Evolutionary conservation across 257 asterid genomes (phyloP), one percentile per base, ranked within the genome.

Genomic region (Craterostigma plantagineum): DNA sequence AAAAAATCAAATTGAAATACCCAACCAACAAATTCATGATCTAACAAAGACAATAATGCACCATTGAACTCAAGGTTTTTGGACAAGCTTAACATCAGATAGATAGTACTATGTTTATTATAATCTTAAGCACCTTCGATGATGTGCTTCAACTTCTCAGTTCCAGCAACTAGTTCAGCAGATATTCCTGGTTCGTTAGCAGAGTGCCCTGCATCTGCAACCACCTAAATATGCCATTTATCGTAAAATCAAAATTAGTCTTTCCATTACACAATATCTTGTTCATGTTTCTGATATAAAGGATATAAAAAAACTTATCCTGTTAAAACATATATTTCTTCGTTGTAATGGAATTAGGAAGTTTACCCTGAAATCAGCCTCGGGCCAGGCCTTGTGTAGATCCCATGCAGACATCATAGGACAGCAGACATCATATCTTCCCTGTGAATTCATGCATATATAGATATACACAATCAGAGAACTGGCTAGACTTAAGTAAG

Each of bases 381-480:
- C 95, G 0, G 95, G 98, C 98, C 93, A 87, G 59, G 81, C 93
- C 63, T 79, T 87, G 50, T 82, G 98, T 59, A 87, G 95, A 76
- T 87, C 95, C 98, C 98, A 87, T 6, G 98, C 98, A 13, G 98
- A 87, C 92, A 76, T 82, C 76, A 82, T 55, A 45, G 98, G 95
- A 48, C 95, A 87, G 61, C 93, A 79, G 51, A 70, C 76, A 57
- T 87, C 98, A 36, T 87, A 82, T 56, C 95, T 64, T 70, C 98
- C 98, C 98, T 87, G 81, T 64, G 76, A 4, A 46, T 44, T 33
- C 42, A 38, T 38, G 43, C 42, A 41, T 43, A n/a, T 3, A 23
- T 23, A 6, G 2, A 23, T 23, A 23, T 23, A 6, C 30, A 23
- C 30, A 23, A 23, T 23, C 30, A 23, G 40, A 36, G 40, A 12